phyloP scores from a whole-genome alignment of 2,329 filamentous ascomycete genomes.

The Chaetomiaceae sp. region DNA sequence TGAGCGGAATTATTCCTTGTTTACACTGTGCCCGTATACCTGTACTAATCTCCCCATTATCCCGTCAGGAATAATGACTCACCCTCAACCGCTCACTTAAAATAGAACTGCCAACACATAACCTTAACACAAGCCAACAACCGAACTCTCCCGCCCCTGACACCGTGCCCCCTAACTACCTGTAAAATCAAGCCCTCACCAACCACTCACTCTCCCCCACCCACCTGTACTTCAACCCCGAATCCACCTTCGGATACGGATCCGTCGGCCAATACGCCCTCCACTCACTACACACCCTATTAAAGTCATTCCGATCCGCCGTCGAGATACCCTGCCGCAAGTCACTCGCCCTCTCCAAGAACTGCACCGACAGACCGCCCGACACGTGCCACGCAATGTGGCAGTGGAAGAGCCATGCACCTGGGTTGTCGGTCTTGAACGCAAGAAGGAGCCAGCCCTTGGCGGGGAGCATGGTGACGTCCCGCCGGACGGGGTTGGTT shows the following conservation, averaged over 20 bases:
- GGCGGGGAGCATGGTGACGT: slow-evolving; percentile 42
- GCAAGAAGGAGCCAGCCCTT: slow-evolving; percentile 45
- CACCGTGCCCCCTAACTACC: not conserved
- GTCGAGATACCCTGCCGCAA: slow-evolving; percentile 12
- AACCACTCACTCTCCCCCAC: slow-evolving; percentile 25
- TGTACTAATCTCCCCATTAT: no score
- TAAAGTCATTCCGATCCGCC: slow-evolving; percentile 22
- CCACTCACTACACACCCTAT: slow-evolving; percentile 28
- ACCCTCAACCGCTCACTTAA: no score
- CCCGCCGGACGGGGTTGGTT: slow-evolving; percentile 44
- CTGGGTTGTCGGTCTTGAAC: slow-evolving; percentile 48
- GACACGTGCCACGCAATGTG: slow-evolving; percentile 49
- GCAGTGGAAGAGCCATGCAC: slow-evolving; percentile 47
- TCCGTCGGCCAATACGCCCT: slow-evolving; percentile 23
- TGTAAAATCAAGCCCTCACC: not conserved
- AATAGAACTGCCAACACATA: not conserved
- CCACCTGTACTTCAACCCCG: slow-evolving; percentile 19
- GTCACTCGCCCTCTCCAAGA: slow-evolving; percentile 37
- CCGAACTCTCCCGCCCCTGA: no score
- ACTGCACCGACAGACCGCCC: slow-evolving; percentile 48
- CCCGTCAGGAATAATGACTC: no score
- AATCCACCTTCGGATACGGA: slow-evolving; percentile 25
- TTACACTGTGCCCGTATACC: no score
- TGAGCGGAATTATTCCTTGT: no score
- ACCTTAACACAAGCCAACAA: not conserved